A percentile compares a stretch with the other conserved stretches of the same genome.
Conservation (phyloP, 148 eudicot species). For the Linanthus parryae region DNA sequence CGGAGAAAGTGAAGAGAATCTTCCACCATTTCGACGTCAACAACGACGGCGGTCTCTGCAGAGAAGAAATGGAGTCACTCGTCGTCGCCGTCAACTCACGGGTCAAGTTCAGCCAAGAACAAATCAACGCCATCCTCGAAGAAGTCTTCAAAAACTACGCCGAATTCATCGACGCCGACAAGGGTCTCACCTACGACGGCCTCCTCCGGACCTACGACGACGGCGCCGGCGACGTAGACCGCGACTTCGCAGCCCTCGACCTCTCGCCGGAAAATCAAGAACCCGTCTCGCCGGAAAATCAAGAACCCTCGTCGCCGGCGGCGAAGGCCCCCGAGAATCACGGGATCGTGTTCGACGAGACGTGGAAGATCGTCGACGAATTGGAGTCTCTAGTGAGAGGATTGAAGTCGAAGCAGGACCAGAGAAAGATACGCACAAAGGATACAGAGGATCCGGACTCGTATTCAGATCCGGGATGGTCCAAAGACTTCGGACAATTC, state of each 20-base stretch:
- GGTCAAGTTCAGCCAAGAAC: constrained; percentile 87
- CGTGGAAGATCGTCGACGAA: constrained; percentile 86
- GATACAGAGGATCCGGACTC: constrained; percentile 26
- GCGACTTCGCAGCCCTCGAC: constrained; percentile 83
- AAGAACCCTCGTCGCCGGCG: constrained; percentile 6
- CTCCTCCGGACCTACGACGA: constrained; percentile 89
- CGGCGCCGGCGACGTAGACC: constrained; percentile 97
- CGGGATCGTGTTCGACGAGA: constrained; percentile 82
- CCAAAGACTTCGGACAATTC: constrained; percentile 71
- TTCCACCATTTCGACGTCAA: constrained; percentile 82
- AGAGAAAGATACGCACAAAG: constrained; percentile 44
- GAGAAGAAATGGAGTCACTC: constrained; percentile 85
- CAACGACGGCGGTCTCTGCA: constrained; percentile 69
- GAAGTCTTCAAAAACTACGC: constrained; percentile 87
- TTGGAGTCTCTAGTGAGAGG: constrained; percentile 72
- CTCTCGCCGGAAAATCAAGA: constrained; percentile 42
- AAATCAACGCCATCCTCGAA: constrained; percentile 84
- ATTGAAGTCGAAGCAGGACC: constrained; percentile 53
- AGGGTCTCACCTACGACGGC: constrained; percentile 78
- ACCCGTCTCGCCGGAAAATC: constrained; percentile 7
- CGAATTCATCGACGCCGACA: constrained; percentile 67
- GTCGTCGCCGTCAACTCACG: constrained; percentile 98
- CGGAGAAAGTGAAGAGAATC: constrained; percentile 77
- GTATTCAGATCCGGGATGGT: constrained; percentile 88
- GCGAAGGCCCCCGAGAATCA: constrained; percentile 29